A percentile compares a stretch with the other conserved stretches of the same genome.
Conservation (phyloP, 495 filamentous ascomycete species). For the Aspergillus saccharolyticus region DNA sequence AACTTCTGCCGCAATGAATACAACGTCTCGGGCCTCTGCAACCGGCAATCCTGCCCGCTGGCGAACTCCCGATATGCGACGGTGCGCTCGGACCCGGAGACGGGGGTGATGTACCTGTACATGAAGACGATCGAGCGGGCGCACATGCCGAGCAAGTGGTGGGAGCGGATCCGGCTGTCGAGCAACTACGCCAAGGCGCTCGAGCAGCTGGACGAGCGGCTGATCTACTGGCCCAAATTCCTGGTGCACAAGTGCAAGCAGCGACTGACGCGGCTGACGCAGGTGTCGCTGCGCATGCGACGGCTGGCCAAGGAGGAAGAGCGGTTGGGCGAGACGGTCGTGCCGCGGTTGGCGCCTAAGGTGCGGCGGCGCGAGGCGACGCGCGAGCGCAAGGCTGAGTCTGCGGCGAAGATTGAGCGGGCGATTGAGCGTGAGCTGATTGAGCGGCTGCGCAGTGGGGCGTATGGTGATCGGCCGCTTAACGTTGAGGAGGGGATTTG, state of each 20-base stretch:
- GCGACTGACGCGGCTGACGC: constrained; percentile 85
- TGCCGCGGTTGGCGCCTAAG: constrained; percentile 90
- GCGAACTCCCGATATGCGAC: constrained; percentile 96
- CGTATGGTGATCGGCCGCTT: constrained; percentile 89
- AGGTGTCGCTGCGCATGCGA: constrained; percentile 83
- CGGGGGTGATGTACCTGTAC: constrained; percentile 87
- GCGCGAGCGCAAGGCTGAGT: constrained; percentile 87
- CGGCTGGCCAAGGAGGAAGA: constrained; percentile 83
- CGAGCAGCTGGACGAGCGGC: constrained; percentile 76
- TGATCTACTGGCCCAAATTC: constrained; percentile 97
- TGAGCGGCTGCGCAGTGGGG: constrained; percentile 83
- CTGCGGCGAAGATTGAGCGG: constrained; percentile 91
- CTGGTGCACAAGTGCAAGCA: constrained; percentile 97
- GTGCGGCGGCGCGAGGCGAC: constrained; percentile 82
- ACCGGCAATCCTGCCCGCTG: constrained; percentile 88
- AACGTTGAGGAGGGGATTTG: constrained; percentile 93
- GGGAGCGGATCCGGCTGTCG: constrained; percentile 90
- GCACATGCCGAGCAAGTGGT: constrained; percentile 87
- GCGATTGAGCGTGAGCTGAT: constrained; percentile 95
- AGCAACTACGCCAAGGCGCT: constrained; percentile 86
- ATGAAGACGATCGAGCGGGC: constrained; percentile 93
- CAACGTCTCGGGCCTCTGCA: constrained; percentile 93
- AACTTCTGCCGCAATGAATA: constrained; percentile 97
- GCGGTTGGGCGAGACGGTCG: constrained; percentile 80
- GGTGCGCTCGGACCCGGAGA: constrained; percentile 74